Conservation (phyloP, 305 asterid genomes). For the Fraxinus angustifolia region DNA sequence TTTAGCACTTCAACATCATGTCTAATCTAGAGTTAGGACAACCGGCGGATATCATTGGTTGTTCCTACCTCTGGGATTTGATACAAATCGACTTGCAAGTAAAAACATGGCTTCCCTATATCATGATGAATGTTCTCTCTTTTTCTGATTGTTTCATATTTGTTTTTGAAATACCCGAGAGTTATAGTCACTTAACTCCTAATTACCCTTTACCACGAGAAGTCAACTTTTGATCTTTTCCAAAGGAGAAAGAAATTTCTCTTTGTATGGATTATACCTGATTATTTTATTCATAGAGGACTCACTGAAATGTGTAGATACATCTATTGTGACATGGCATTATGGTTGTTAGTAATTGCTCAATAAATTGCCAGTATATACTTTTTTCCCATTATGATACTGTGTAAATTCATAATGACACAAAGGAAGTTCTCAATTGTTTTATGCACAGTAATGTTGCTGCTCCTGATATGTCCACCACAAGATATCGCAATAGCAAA, state of each 20-base stretch:
- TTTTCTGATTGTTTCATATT: background rate
- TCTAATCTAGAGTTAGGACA: background rate
- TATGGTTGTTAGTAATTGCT: conserved; percentile 3
- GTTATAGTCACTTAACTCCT: background rate
- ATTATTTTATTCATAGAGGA: background rate
- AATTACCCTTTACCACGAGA: background rate
- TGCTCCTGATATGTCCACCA: conserved; percentile 39
- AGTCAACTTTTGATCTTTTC: background rate
- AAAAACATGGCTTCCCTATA: background rate
- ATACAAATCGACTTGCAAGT: background rate
- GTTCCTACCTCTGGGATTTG: background rate
- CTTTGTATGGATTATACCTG: background rate
- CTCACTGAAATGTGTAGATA: conserved; percentile 2
- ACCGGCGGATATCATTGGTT: conserved; percentile 10
- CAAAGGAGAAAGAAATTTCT: background rate
- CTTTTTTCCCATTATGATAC: background rate
- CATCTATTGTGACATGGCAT: background rate
- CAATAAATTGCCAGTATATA: background rate
- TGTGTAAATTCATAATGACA: background rate
- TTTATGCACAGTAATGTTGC: conserved; percentile 44
- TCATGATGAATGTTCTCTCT: background rate
- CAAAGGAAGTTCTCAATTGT: conserved; percentile 13
- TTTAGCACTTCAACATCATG: background rate
- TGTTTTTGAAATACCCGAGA: background rate
- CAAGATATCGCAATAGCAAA: conserved; percentile 36